Evolutionary conservation across 1,139 yeast genomes (phyloP).

Genomic region (Arxiozyma heterogenica): DNA sequence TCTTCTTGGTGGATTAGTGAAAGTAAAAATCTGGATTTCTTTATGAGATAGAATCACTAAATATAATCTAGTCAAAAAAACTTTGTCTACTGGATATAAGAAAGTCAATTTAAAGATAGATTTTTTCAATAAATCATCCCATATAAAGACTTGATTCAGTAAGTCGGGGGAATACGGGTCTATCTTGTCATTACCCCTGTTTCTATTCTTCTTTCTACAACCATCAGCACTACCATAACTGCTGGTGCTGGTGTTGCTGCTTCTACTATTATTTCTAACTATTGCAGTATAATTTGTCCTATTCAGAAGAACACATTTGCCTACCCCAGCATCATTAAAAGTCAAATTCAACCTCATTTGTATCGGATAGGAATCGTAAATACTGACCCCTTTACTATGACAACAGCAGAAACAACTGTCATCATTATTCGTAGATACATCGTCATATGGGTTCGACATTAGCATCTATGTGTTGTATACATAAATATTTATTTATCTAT

Average conservation of each 20-base stretch:
- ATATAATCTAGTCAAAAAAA: conserved; percentile 62
- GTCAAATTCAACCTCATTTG: conserved; percentile 37
- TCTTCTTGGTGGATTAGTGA: conserved; percentile 3
- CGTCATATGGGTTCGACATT: conserved; percentile 6
- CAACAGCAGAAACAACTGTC: conserved; percentile 84
- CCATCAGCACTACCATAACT: conserved; percentile 53
- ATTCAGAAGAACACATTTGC: conserved; percentile 59
- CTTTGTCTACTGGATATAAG: conserved; percentile 62
- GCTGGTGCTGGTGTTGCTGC: too few species aligned
- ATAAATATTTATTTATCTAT: too few species aligned
- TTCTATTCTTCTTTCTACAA: too few species aligned
- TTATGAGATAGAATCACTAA: conserved; percentile 63
- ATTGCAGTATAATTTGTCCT: conserved; percentile 83
- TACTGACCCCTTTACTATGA: conserved; percentile 72
- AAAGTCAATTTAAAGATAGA: conserved; percentile 71
- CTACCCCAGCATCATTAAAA: conserved; percentile 43
- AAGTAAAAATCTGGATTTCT: conserved; percentile 51
- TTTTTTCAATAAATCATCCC: conserved; percentile 83
- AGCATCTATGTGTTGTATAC: not conserved
- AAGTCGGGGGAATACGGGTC: conserved; percentile 58
- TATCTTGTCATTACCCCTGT: conserved; percentile 9
- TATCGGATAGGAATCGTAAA: conserved; percentile 82
- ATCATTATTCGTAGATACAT: conserved; percentile 64
- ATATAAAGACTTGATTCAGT: conserved; percentile 62
- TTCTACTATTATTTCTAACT: conserved; percentile 42